Percentiles rank a stretch among this genome's conserved stretches.
Evolutionary conservation across 257 asterid species (phyloP).

Genomic region (Solanum boliviense): DNA sequence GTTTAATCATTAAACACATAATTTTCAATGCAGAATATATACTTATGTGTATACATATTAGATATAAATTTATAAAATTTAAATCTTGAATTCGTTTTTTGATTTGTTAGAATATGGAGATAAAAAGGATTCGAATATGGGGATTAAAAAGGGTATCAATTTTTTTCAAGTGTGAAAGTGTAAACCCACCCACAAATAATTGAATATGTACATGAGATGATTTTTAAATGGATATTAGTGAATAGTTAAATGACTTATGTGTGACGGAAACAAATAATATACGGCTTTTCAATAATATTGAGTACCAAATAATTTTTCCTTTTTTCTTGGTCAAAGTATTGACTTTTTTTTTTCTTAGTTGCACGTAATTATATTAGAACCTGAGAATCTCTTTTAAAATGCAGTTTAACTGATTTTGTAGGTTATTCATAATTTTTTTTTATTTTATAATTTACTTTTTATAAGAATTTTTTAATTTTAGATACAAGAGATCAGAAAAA

Average conservation of each 20-base stretch:
- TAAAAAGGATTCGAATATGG: background rate
- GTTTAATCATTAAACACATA: too few relatives aligned
- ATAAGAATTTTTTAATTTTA: background rate
- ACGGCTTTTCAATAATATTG: background rate
- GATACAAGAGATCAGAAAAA: background rate
- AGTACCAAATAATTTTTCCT: background rate
- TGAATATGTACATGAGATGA: background rate
- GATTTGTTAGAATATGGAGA: background rate
- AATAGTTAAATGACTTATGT: background rate
- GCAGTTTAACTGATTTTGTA: background rate
- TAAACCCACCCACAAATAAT: too few relatives aligned
- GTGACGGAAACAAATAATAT: background rate
- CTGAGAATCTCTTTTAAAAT: background rate
- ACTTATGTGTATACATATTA: too few relatives aligned
- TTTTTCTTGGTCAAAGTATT: background rate
- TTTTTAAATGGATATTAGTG: background rate
- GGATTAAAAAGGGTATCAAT: background rate
- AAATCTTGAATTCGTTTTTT: too few relatives aligned
- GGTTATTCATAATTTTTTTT: background rate
- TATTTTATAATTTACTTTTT: background rate
- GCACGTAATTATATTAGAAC: background rate
- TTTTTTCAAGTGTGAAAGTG: too few relatives aligned
- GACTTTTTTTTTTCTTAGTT: background rate
- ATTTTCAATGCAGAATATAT: background rate
- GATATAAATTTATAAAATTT: too few relatives aligned